phyloP scores from a whole-genome alignment of 768 basidiomycete species.

The Kwoniella europaea region DNA sequence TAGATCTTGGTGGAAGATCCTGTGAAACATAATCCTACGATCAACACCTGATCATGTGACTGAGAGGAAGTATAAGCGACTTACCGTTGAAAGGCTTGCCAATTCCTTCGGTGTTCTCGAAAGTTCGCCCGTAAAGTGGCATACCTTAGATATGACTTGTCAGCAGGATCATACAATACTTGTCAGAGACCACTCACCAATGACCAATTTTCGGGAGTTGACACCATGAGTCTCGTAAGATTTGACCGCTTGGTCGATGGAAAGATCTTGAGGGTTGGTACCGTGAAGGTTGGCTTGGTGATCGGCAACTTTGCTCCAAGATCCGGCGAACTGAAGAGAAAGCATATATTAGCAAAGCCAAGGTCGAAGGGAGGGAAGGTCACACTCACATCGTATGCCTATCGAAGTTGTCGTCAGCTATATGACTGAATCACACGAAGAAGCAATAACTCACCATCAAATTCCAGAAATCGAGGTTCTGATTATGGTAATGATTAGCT shows the following conservation, averaged over 20 bases:
- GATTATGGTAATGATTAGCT: not conserved
- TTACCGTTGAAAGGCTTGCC: constrained; percentile 75
- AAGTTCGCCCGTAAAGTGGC: constrained; percentile 91
- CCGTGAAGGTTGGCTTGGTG: constrained; percentile 83
- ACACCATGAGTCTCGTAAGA: constrained; percentile 77
- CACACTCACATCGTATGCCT: constrained; percentile 53
- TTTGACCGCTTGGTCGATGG: constrained; percentile 71
- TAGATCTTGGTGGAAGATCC: constrained; percentile 75
- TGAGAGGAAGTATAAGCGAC: not conserved
- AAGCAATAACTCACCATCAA: constrained; percentile 69
- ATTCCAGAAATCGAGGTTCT: constrained; percentile 91
- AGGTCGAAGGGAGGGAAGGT: not conserved
- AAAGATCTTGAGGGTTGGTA: constrained; percentile 63
- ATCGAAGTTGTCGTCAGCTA: not conserved
- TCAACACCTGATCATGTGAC: not conserved
- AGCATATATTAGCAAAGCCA: not conserved
- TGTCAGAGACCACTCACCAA: constrained; percentile 62
- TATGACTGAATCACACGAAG: not conserved
- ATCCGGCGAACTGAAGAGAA: constrained; percentile 67
- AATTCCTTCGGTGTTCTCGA: constrained; percentile 80
- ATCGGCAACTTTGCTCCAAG: constrained; percentile 67
- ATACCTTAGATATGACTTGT: constrained; percentile 61
- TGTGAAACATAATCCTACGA: not conserved
- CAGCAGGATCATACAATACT: no score
- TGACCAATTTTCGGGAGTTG: constrained; percentile 74